Base-by-base conservation (phyloP, 192 early-diverging fungal genomes). In the Diversispora eburnea region DNA sequence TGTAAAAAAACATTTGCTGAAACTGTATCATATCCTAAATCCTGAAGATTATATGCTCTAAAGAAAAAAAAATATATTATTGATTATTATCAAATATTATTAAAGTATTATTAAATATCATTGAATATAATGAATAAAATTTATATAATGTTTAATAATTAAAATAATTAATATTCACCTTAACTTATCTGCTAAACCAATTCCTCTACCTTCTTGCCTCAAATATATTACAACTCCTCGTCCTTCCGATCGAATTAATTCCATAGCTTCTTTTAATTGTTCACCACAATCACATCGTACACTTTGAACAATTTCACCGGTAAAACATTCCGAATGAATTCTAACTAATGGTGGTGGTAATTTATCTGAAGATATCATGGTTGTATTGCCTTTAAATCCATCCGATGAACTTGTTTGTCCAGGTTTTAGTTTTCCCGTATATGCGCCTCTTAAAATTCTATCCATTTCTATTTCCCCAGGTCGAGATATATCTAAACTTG, bases 281-380 rank as follows among this genome's bases (percentile, higher is more conserved):
- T 95, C 94, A 13, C 91, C 94, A 81, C 97, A 99, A 79, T 99
- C 97, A 75, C 97, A 99, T 9, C 97, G 87, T 66, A 87, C 87
- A 9, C 91, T 93, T 22, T 91, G 89, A 3, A 97, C 88, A 0
- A 94, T 97, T 76, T 99, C 97, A 57, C 97, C 95, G 0, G 97
- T 99, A 72, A 96, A 97, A 76, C 97, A 99, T 76, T 94, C 95
- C 0, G 95, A 97, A 77, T 99, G 97, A 56, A 99, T 95, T 22
- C 97, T 88, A 10, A 91, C 92, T 51, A 99, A 76, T 25, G 95
- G 94, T 0, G 84, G 63, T 22, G 67, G 56, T 15, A 41, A 19
- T 15, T 42, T 13, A 22, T 20, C 41, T 42, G 58, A n/a, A 3
- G 22, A 48, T 13, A 54, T 25, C 7, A 20, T 60, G 13, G 47